A percentile compares a stretch with the other conserved stretches of the same genome.
Evolutionary conservation across 208 protist species (phyloP).

Genomic region (Wallacemonas collosoma): DNA sequence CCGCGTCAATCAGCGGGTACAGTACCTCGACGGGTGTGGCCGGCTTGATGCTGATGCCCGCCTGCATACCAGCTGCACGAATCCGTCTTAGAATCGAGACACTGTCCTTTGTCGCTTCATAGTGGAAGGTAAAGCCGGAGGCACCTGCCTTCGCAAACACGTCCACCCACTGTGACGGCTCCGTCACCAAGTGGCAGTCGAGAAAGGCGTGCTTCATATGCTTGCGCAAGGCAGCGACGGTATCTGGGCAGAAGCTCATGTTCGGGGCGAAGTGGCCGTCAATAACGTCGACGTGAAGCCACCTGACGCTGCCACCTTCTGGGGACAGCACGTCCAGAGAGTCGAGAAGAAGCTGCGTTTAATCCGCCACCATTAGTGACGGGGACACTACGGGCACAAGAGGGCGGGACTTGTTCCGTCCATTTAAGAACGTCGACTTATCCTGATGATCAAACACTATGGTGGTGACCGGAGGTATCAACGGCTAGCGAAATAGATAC

Average conservation of each 20-base stretch:
- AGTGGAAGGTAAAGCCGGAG: conserved; percentile 94
- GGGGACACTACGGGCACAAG: conserved; percentile 33
- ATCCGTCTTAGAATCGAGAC: conserved; percentile 66
- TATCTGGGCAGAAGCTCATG: conserved; percentile 94
- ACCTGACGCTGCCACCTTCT: conserved; percentile 83
- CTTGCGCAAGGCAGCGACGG: conserved; percentile 90
- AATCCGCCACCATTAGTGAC: conserved; percentile 37
- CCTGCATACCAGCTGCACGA: conserved; percentile 80
- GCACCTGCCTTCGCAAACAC: conserved; percentile 90
- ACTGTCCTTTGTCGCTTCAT: conserved; percentile 87
- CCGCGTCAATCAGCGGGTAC: conserved; percentile 57
- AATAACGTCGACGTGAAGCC: conserved; percentile 98
- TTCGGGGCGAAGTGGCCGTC: conserved; percentile 98
- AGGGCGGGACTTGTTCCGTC: conserved; percentile 6
- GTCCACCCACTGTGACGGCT: conserved; percentile 90
- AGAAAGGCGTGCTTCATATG: conserved; percentile 86
- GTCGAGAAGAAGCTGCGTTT: conserved; percentile 44
- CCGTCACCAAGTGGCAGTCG: conserved; percentile 96
- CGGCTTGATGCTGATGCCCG: conserved; percentile 97
- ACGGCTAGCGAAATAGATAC: too few relatives aligned
- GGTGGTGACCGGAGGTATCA: background rate
- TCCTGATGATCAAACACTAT: conserved; percentile 33
- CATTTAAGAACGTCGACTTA: conserved; percentile 32
- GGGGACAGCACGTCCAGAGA: conserved; percentile 69
- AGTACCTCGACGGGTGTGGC: conserved; percentile 77